Percentiles rank a stretch among this genome's conserved stretches.
phyloP scores from a whole-genome alignment of 257 asterid species.

The Mitragyna speciosa region DNA sequence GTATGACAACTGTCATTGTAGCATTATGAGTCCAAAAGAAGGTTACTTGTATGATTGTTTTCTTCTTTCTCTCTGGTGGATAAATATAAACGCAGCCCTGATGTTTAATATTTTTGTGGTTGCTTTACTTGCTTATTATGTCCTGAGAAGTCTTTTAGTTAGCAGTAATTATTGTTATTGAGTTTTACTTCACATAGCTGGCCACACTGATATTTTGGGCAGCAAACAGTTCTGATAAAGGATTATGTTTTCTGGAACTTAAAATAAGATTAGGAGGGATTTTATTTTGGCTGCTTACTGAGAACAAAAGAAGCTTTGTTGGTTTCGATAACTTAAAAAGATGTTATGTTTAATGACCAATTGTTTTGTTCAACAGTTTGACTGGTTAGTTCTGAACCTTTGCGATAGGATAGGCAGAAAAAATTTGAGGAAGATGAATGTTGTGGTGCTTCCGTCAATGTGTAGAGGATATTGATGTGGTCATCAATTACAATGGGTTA shows the following conservation, averaged over 20 bases:
- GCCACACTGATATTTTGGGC: neutral
- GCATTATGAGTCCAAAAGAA: neutral
- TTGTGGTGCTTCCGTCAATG: neutral
- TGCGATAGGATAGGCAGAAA: neutral
- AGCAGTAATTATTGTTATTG: neutral
- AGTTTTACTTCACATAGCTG: neutral
- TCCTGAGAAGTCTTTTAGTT: neutral
- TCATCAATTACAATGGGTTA: neutral
- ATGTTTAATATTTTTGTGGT: neutral
- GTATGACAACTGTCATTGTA: neutral
- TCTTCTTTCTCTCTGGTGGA: neutral
- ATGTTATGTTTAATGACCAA: neutral
- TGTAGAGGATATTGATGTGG: neutral
- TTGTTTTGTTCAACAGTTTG: neutral
- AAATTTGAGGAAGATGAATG: neutral
- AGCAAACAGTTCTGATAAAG: neutral
- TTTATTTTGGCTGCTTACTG: neutral
- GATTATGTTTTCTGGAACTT: neutral
- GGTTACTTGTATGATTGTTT: neutral
- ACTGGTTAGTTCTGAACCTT: neutral
- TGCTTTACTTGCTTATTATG: neutral
- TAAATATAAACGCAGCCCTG: no score
- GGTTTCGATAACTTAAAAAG: neutral
- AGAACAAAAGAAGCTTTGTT: neutral
- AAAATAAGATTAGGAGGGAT: neutral